Evolutionary conservation across 2,329 filamentous ascomycete genomes (phyloP).

Genomic region (Cercospora citrullina): DNA sequence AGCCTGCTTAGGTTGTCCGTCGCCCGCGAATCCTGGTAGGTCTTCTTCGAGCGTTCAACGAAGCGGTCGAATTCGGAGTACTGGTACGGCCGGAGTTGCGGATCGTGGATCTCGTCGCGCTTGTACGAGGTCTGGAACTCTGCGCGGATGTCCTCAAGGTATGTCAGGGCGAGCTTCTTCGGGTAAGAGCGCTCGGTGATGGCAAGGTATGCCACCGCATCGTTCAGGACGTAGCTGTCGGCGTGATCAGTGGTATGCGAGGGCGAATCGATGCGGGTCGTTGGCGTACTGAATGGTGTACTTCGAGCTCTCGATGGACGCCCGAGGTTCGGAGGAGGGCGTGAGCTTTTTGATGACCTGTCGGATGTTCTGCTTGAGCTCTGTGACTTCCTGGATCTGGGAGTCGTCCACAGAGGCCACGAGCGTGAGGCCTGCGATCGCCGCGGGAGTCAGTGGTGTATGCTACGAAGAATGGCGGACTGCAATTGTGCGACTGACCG

Average conservation of each 20-base stretch:
- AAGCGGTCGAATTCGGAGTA: conserved; percentile 99
- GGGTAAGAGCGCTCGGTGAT: conserved; percentile 94
- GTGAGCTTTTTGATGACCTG: conserved; percentile 85
- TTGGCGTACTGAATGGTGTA: conserved; percentile 78
- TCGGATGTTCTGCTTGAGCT: conserved; percentile 89
- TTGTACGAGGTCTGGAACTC: conserved; percentile 91
- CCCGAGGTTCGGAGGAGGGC: conserved; percentile 85
- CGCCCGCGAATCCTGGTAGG: conserved; percentile 89
- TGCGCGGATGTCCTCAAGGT: conserved; percentile 85
- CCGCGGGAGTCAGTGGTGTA: conserved; percentile 21
- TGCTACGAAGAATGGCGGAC: conserved; percentile 9
- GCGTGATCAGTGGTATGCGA: conserved; percentile 26
- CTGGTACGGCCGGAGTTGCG: conserved; percentile 82
- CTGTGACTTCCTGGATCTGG: conserved; percentile 73
- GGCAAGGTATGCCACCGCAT: conserved; percentile 84
- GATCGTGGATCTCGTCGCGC: conserved; percentile 68
- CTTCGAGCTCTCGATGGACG: conserved; percentile 81
- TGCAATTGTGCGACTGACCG: conserved; percentile 57
- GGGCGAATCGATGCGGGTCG: neutral
- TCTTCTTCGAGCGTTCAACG: conserved; percentile 87
- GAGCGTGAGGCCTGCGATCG: conserved; percentile 76
- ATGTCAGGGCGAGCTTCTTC: conserved; percentile 97
- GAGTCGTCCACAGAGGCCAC: conserved; percentile 93
- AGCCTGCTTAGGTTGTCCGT: conserved; percentile 91
- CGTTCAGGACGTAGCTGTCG: conserved; percentile 76